phyloP scores from a whole-genome alignment of 140 eudicot genomes.

The Cichorium intybus region DNA sequence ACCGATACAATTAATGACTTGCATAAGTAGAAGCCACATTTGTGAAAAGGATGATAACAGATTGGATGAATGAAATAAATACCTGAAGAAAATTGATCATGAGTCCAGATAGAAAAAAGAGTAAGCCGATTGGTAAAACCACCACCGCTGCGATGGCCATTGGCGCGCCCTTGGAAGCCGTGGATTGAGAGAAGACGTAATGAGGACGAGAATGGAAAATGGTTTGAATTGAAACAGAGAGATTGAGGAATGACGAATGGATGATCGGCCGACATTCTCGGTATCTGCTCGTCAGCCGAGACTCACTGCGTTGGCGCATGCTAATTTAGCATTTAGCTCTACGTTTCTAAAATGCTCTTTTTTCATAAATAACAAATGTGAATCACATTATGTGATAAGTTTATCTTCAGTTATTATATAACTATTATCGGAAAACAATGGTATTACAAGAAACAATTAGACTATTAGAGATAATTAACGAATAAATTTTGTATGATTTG shows the following conservation, averaged over 20 bases:
- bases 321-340: neutral
- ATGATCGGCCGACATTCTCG: slow-evolving; percentile 24
- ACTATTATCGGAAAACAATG: too few relatives aligned
- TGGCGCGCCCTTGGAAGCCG: neutral
- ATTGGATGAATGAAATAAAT: neutral
- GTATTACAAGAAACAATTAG: too few relatives aligned
- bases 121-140: slow-evolving; percentile 61
- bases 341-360: neutral
- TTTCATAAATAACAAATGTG: too few relatives aligned
- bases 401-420: too few relatives aligned
- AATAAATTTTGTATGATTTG: too few relatives aligned
- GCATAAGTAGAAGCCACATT: neutral
- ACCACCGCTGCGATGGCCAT: slow-evolving; percentile 68
- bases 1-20: neutral
- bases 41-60: neutral
- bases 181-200: neutral
- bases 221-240: slow-evolving; percentile 22
- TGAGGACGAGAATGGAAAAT: slow-evolving; percentile 12
- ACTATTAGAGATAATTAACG: too few relatives aligned
- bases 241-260: slow-evolving; percentile 18
- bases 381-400: too few relatives aligned
- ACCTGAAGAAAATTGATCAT: slow-evolving; percentile 76
- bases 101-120: slow-evolving; percentile 75
- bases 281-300: slow-evolving; percentile 1
- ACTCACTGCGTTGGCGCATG: slow-evolving; percentile 5